Base-by-base conservation (phyloP, 441 rosid genomes). In the Raphanus hybrid region DNA sequence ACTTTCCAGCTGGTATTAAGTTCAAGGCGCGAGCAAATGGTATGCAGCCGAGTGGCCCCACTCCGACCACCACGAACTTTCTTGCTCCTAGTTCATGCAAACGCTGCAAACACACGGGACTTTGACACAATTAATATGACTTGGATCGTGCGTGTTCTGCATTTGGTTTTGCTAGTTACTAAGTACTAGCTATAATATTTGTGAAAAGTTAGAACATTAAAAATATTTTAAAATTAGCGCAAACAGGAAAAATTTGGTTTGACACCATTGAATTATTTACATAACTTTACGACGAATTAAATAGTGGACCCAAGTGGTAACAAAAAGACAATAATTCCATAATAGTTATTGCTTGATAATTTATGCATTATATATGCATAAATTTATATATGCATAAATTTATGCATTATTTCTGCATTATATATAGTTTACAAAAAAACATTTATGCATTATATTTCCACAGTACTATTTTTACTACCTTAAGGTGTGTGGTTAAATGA, bases 31-130 rank as follows among this genome's bases (percentile, higher is more conserved):
- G 84, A 66, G 85, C 81, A 81, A 86, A 88, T 1, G 86, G 90
- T 52, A 91, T 86, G 86, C 89, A 88, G 6, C 94, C 92, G 7
- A 88, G 85, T 10, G 88, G 91, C 3, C 93, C 86, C 3, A 89
- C 75, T 23, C 88, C 88, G 4, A 82, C 89, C n/a, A 84, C 85
- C 27, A 86, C 63, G 39, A 85, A 84, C 70, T 86, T 91, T 64
- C 89, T 80, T n/a, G 84, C 87, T 48, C 91, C 89, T 61, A 85
- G 65, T 48, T 80, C 75, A 37, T 87, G 88, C 75, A 89, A 75
- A 59, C 79, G 71, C 91, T 85, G 59, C 64, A 14, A 64, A 32
- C 18, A 71, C 61, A 27, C 11, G 34, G 9, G 5, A 62, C 32
- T 61, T 32, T 3, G 55, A 48, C 69, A 64, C 68, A 11, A 5